A percentile compares a stretch with the other conserved stretches of the same genome.
Evolutionary conservation across 345 rosid species (phyloP).

Genomic region (Pistacia vera): DNA sequence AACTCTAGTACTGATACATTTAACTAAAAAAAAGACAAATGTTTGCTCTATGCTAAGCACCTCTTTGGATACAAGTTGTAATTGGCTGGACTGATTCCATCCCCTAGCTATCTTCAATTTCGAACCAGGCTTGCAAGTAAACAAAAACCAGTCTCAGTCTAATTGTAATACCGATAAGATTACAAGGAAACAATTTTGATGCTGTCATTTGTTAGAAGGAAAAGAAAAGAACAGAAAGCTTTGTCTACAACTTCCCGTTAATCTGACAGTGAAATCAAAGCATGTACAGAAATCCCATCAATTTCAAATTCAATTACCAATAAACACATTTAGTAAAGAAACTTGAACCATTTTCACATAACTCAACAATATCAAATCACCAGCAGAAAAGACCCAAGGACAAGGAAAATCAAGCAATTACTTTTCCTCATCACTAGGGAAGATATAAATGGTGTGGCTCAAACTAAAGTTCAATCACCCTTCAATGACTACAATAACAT

Average conservation of each 20-base stretch:
- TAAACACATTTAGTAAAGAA: background rate
- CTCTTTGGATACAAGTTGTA: background rate
- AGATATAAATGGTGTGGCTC: too few species aligned
- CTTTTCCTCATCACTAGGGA: background rate
- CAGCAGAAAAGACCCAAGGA: background rate
- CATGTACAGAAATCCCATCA: background rate
- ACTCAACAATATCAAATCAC: background rate
- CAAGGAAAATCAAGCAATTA: background rate
- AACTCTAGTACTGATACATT: background rate
- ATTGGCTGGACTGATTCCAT: background rate
- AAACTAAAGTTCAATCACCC: background rate
- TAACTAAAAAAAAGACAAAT: background rate
- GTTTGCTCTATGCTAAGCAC: background rate
- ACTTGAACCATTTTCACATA: background rate
- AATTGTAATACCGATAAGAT: background rate
- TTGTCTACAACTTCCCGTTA: background rate
- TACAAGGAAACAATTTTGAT: background rate
- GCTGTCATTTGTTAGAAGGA: background rate
- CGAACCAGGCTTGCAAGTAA: constrained; percentile 1
- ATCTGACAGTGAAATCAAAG: background rate
- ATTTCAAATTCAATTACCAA: background rate
- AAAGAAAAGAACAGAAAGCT: background rate
- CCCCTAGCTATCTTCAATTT: background rate
- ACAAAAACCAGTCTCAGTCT: background rate
- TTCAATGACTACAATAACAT: background rate